Conservation (phyloP, 495 filamentous ascomycete genomes). For the Neurospora cerealis region DNA sequence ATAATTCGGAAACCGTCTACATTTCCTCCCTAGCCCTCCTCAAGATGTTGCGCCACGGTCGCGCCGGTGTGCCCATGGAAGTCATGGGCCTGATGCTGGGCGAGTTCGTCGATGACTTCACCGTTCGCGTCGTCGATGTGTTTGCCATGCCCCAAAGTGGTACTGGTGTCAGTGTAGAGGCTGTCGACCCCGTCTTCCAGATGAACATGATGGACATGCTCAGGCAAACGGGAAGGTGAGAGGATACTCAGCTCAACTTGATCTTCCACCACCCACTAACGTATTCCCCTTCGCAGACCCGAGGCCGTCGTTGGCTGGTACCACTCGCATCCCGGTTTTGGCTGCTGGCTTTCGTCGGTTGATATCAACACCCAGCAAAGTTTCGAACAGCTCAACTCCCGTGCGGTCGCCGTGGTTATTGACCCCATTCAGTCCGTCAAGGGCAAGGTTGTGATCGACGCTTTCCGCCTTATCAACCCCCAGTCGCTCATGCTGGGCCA, state of each 20-base stretch:
- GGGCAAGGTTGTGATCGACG: constrained; percentile 98
- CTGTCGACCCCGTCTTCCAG: constrained; percentile 96
- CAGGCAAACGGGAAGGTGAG: constrained; percentile 87
- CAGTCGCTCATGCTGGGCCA: constrained; percentile 98
- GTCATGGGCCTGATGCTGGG: constrained; percentile 99
- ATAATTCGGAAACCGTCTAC: constrained; percentile 99
- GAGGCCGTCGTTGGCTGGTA: constrained; percentile 99
- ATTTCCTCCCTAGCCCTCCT: constrained; percentile 94
- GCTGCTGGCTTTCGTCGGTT: constrained; percentile 96
- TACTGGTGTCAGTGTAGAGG: constrained; percentile 96
- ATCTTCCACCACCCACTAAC: constrained; percentile 5
- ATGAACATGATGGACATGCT: constrained; percentile 99
- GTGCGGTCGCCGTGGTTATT: constrained; percentile 93
- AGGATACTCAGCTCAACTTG: not conserved
- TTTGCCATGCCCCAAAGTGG: constrained; percentile 99
- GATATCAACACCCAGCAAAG: constrained; percentile 99
- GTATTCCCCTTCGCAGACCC: constrained; percentile 44
- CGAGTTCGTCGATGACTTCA: constrained; percentile 98
- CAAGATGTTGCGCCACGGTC: constrained; percentile 96
- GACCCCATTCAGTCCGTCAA: constrained; percentile 99
- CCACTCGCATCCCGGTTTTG: constrained; percentile 97
- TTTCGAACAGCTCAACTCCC: constrained; percentile 93
- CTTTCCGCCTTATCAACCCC: constrained; percentile 97
- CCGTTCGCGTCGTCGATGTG: constrained; percentile 92
- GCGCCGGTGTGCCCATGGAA: constrained; percentile 98